A percentile compares a stretch with the other conserved stretches of the same genome.
phyloP scores from a whole-genome alignment of 371 early-diverging fungal genomes.

The Circinella minor region DNA sequence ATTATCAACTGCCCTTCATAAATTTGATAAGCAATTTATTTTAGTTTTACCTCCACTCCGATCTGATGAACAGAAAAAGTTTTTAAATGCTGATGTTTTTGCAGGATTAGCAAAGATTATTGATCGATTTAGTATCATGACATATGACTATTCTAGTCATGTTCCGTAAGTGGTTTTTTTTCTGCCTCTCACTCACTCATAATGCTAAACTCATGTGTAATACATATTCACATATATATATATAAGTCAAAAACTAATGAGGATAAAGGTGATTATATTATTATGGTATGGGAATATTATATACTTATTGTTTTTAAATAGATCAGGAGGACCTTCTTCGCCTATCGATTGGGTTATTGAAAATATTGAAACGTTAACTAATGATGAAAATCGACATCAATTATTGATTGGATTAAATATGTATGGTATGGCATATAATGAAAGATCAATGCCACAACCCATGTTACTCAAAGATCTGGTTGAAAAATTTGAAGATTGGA shows the following conservation, averaged over 20 bases:
- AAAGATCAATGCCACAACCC: constrained; percentile 29
- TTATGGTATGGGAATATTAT: not conserved
- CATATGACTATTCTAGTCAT: constrained; percentile 62
- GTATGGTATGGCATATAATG: constrained; percentile 60
- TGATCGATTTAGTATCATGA: constrained; percentile 66
- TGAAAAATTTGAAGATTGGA: constrained; percentile 29
- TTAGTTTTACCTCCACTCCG: constrained; percentile 57
- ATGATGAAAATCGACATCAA: constrained; percentile 39
- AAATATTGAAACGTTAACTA: constrained; percentile 51
- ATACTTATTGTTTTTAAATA: constrained; percentile 9
- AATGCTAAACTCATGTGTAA: no score
- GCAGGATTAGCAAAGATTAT: constrained; percentile 41
- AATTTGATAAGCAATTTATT: constrained; percentile 36
- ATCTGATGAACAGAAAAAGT: constrained; percentile 30
- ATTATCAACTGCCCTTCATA: constrained; percentile 35
- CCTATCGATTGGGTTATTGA: constrained; percentile 64
- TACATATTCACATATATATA: no score
- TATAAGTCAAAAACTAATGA: not conserved
- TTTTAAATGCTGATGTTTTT: constrained; percentile 40
- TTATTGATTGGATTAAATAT: constrained; percentile 60
- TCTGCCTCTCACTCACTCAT: not conserved
- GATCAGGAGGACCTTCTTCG: constrained; percentile 57
- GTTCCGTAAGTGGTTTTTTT: constrained; percentile 32
- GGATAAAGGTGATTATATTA: not conserved
- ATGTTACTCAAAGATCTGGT: constrained; percentile 41